A percentile compares a stretch with the other conserved stretches of the same genome.
phyloP scores from a whole-genome alignment of 1,284 basidiomycete species.

The Ustilago shanxiensis region DNA sequence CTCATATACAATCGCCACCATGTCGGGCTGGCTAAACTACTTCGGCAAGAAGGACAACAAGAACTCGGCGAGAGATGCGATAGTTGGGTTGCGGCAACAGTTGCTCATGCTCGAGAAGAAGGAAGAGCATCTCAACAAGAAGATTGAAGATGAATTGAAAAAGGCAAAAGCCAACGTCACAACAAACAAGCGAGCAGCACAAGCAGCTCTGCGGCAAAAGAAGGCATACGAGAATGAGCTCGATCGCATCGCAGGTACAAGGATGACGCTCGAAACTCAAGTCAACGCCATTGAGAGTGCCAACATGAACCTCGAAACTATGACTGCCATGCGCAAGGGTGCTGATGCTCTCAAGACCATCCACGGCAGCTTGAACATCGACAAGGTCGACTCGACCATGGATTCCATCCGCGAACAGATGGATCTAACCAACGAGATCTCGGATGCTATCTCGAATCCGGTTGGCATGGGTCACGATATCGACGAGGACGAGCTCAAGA shows the following conservation, averaged over 20 bases:
- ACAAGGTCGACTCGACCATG: slow-evolving; percentile 94
- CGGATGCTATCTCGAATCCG: slow-evolving; percentile 90
- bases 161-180: slow-evolving; percentile 94
- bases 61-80: slow-evolving; percentile 71
- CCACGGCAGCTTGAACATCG: slow-evolving; percentile 87
- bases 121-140: slow-evolving; percentile 95
- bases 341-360: slow-evolving; percentile 91
- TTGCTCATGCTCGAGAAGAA: slow-evolving; percentile 97
- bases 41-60: slow-evolving; percentile 68
- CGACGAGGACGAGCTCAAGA: slow-evolving; percentile 87
- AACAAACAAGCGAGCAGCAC: slow-evolving; percentile 81
- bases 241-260: slow-evolving; percentile 85
- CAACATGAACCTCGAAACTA: slow-evolving; percentile 98
- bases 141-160: slow-evolving; percentile 93
- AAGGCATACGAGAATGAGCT: slow-evolving; percentile 90
- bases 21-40: slow-evolving; percentile 69
- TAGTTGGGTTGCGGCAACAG: slow-evolving; percentile 71
- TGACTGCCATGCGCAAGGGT: slow-evolving; percentile 97
- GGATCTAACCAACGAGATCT: slow-evolving; percentile 94
- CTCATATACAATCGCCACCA: slow-evolving; percentile 27
- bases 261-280: slow-evolving; percentile 95
- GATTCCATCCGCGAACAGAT: slow-evolving; percentile 90
- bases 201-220: slow-evolving; percentile 91
- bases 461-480: slow-evolving; percentile 76
- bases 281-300: slow-evolving; percentile 97